A percentile compares a stretch with the other conserved stretches of the same genome.
These are phyloP conservation scores for Backusella parvicylindrica DNA, from an alignment of 192 early-diverging fungal species.

Conservation along the genomic window DNA sequence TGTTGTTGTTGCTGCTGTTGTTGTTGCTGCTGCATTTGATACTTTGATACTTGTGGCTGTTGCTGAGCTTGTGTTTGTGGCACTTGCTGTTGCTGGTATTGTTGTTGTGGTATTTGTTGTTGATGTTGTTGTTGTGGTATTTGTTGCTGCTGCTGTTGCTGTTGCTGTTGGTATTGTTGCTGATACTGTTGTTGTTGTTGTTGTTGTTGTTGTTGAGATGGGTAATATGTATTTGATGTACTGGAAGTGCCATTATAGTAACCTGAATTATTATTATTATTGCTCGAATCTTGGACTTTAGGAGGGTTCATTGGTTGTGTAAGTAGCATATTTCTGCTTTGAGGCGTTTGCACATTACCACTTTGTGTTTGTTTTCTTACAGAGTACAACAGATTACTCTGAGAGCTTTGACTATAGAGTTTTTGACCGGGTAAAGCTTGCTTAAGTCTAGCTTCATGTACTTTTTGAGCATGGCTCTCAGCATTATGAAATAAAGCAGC, in stretches of 20 bases:
- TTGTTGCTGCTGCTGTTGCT: neutral
- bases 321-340: neutral
- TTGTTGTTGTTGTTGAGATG: slow-evolving; percentile 1
- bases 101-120: slow-evolving; percentile 4
- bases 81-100: neutral
- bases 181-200: neutral
- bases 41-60: neutral
- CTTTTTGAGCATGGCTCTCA: neutral
- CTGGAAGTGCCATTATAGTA: neutral
- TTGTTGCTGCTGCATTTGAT: neutral
- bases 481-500: neutral
- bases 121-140: neutral
- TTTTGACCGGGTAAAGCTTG: neutral
- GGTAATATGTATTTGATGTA: neutral
- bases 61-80: neutral
- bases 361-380: neutral
- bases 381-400: neutral
- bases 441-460: neutral
- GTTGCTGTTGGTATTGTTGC: neutral
- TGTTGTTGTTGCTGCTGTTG: neutral
- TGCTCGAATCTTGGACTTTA: neutral
- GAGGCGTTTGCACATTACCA: neutral
- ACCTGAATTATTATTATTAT: neutral
- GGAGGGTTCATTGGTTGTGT: slow-evolving; percentile 2
- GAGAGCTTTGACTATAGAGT: neutral